A percentile compares a stretch with the other conserved stretches of the same genome.
phyloP scores from a whole-genome alignment of 2,329 filamentous ascomycete genomes.

The Didymella exigua region DNA sequence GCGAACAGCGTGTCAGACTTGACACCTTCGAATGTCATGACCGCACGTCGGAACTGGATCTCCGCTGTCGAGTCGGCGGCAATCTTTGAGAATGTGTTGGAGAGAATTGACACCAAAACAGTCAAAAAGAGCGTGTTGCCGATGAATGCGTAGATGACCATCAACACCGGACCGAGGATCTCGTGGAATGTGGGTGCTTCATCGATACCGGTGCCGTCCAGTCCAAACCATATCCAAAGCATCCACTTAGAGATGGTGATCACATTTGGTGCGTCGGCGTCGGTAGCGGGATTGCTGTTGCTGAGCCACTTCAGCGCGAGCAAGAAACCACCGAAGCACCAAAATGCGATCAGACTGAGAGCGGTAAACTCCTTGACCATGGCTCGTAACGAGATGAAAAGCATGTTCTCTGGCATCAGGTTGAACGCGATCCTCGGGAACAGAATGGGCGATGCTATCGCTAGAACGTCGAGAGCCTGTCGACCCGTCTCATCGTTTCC shows the following conservation, averaged over 20 bases:
- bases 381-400: constrained; percentile 78
- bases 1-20: constrained; percentile 84
- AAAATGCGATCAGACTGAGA: constrained; percentile 73
- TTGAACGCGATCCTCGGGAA: constrained; percentile 83
- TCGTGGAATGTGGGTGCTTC: constrained; percentile 73
- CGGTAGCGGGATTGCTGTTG: constrained; percentile 42
- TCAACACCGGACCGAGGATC: constrained; percentile 77
- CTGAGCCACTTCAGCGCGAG: constrained; percentile 80
- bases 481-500: constrained; percentile 59
- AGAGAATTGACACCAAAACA: constrained; percentile 84
- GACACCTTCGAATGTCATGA: constrained; percentile 83
- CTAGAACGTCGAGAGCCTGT: constrained; percentile 78
- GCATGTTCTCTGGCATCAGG: constrained; percentile 79
- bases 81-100: constrained; percentile 81
- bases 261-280: constrained; percentile 56
- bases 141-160: constrained; percentile 83
- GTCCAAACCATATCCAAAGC: constrained; percentile 90
- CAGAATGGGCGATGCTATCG: constrained; percentile 77
- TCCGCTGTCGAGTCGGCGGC: constrained; percentile 79
- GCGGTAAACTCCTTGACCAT: constrained; percentile 89
- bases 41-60: constrained; percentile 80
- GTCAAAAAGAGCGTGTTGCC: constrained; percentile 90
- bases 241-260: constrained; percentile 86
- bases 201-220: constrained; percentile 69
- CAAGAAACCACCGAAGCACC: constrained; percentile 84